A percentile compares a stretch with the other conserved stretches of the same genome.
Evolutionary conservation across 1,284 basidiomycete genomes (phyloP).

Genomic region (Cystobasidium sp.): DNA sequence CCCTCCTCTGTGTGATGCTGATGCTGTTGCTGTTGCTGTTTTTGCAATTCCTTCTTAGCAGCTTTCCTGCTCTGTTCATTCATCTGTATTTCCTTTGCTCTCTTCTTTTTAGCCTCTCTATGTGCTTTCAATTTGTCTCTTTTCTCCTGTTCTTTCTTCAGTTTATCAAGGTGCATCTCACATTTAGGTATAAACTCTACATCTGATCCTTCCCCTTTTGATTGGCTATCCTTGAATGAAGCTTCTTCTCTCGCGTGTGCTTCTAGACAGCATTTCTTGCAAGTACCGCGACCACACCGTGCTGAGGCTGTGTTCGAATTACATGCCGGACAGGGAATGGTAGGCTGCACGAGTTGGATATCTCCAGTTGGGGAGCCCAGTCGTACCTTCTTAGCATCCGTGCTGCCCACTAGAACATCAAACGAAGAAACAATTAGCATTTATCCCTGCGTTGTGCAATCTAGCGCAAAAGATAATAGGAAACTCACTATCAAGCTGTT

Average conservation of each 20-base stretch:
- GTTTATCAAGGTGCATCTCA: slow-evolving; percentile 58
- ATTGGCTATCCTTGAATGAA: background rate
- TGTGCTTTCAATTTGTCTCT: slow-evolving; percentile 32
- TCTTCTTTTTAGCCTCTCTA: slow-evolving; percentile 18
- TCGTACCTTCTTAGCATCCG: slow-evolving; percentile 11
- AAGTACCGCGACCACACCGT: slow-evolving; percentile 48
- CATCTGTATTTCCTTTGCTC: background rate
- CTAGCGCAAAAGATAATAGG: background rate
- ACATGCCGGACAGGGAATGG: slow-evolving; percentile 23
- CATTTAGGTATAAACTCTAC: slow-evolving; percentile 54
- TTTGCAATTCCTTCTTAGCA: background rate
- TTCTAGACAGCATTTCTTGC: slow-evolving; percentile 26
- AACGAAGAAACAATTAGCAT: too few species aligned
- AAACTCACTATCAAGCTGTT: slow-evolving; percentile 30
- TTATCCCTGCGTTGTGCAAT: too few species aligned
- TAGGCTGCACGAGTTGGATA: slow-evolving; percentile 7
- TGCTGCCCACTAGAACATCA: slow-evolving; percentile 4
- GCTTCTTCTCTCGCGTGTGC: slow-evolving; percentile 11
- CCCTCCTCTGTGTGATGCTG: too few species aligned
- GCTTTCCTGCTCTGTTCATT: slow-evolving; percentile 10
- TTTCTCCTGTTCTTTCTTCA: slow-evolving; percentile 49
- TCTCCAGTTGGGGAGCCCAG: slow-evolving; percentile 3
- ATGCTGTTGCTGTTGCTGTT: background rate
- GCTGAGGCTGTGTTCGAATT: slow-evolving; percentile 53
- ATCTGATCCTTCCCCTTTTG: slow-evolving; percentile 25